These are phyloP conservation scores for Sordariomycetes sp. DNA, from an alignment of 2,329 filamentous ascomycete genomes.

Conservation along the genomic window DNA sequence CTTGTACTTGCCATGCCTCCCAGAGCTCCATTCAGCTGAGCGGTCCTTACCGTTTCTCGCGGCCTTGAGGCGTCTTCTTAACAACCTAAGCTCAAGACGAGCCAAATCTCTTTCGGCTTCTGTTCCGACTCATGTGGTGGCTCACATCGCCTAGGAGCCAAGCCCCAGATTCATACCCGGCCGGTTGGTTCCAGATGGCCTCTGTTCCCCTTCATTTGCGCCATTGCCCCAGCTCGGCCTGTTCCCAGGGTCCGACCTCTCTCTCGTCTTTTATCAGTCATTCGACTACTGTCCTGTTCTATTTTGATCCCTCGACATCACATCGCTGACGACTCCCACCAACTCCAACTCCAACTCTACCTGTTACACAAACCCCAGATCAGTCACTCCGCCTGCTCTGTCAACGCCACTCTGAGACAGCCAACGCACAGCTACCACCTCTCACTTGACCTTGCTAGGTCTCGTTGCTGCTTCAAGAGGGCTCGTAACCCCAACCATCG, in stretches of 20 bases:
- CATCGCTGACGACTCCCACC: not conserved
- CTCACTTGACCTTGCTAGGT: no score
- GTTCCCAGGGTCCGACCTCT: not conserved
- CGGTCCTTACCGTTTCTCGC: not conserved
- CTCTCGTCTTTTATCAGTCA: not conserved
- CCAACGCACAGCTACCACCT: no score
- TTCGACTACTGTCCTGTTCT: not conserved
- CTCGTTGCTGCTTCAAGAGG: no score
- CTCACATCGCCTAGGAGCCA: not conserved
- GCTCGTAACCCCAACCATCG: not conserved
- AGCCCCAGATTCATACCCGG: constrained; percentile 3
- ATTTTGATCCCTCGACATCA: not conserved
- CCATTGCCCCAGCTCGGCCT: not conserved
- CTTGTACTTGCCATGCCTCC: not conserved
- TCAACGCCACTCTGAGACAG: not conserved
- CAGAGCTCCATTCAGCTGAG: not conserved
- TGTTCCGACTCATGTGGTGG: not conserved
- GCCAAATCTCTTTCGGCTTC: not conserved
- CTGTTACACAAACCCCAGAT: not conserved
- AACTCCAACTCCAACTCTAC: not conserved
- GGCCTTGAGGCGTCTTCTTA: not conserved
- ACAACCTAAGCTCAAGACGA: not conserved
- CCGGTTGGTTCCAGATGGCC: not conserved
- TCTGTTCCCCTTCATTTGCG: not conserved
- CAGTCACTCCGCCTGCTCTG: not conserved